phyloP scores from a whole-genome alignment of 2,329 filamentous ascomycete species.

The Fusarium tupiense region DNA sequence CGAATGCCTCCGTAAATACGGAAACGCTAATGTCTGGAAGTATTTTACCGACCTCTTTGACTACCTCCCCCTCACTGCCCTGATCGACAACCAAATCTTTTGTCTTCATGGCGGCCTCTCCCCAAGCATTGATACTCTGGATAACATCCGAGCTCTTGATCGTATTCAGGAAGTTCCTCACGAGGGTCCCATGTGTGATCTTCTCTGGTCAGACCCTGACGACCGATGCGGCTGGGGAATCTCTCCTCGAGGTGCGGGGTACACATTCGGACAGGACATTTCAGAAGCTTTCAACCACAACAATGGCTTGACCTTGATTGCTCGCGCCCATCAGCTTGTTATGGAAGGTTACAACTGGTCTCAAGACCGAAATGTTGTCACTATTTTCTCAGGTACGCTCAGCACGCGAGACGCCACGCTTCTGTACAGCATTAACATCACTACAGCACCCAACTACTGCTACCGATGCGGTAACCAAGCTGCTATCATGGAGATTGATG shows the following conservation, averaged over 20 bases:
- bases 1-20: slow-evolving; percentile 98
- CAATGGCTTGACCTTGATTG: slow-evolving; percentile 95
- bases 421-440: slow-evolving; percentile 2
- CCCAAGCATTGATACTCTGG: slow-evolving; percentile 93
- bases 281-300: slow-evolving; percentile 99
- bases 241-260: slow-evolving; percentile 91
- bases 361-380: slow-evolving; percentile 97
- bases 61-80: slow-evolving; percentile 94
- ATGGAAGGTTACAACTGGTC: slow-evolving; percentile 99
- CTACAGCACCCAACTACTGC: slow-evolving; percentile 87
- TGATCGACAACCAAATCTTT: slow-evolving; percentile 99
- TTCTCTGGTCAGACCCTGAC: slow-evolving; percentile 98
- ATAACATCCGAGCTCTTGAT: slow-evolving; percentile 94
- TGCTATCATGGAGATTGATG: slow-evolving; percentile 99
- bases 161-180: slow-evolving; percentile 98
- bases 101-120: slow-evolving; percentile 97
- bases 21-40: slow-evolving; percentile 99
- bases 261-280: slow-evolving; percentile 96
- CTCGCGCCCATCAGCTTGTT: slow-evolving; percentile 95
- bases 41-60: slow-evolving; percentile 99
- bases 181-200: slow-evolving; percentile 97
- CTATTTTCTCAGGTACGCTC: slow-evolving; percentile 88
- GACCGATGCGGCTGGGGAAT: slow-evolving; percentile 97
- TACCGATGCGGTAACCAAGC: slow-evolving; percentile 99
- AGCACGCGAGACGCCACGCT: background rate